Evolutionary conservation across 148 eudicot species (phyloP).

Genomic region (Rhododendron simsii): DNA sequence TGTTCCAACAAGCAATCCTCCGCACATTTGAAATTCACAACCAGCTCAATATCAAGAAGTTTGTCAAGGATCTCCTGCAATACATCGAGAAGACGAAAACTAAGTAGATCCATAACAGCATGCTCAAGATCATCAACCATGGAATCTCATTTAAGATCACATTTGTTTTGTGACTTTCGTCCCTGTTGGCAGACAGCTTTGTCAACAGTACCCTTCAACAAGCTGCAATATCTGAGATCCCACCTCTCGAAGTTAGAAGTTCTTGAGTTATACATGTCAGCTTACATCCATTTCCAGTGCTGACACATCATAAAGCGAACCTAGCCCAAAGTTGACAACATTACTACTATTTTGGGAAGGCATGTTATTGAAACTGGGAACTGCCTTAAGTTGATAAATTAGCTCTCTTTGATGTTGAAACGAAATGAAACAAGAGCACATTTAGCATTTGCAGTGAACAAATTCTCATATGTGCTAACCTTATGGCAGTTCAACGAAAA

Average conservation of each 20-base stretch:
- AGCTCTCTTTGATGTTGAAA: background rate
- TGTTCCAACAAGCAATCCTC: slow-evolving; percentile 17
- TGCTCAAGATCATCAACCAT: background rate
- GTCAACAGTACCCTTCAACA: background rate
- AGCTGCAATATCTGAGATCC: background rate
- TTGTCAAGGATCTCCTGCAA: slow-evolving; percentile 28
- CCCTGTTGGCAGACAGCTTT: background rate
- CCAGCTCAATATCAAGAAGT: slow-evolving; percentile 29
- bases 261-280: background rate
- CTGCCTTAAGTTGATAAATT: background rate
- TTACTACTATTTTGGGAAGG: background rate
- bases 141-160: background rate
- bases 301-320: background rate
- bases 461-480: background rate
- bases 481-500: background rate
- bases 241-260: background rate
- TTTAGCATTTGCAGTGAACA: background rate
- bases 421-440: background rate
- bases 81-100: background rate
- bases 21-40: slow-evolving; percentile 28
- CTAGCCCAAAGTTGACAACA: background rate
- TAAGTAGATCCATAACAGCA: background rate
- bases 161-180: background rate
- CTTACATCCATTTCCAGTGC: background rate
- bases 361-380: background rate